Evolutionary conservation across 495 filamentous ascomycete genomes (phyloP), one percentile per base, ranked within the genome.

Genomic region (Penicilliopsis zonata): DNA sequence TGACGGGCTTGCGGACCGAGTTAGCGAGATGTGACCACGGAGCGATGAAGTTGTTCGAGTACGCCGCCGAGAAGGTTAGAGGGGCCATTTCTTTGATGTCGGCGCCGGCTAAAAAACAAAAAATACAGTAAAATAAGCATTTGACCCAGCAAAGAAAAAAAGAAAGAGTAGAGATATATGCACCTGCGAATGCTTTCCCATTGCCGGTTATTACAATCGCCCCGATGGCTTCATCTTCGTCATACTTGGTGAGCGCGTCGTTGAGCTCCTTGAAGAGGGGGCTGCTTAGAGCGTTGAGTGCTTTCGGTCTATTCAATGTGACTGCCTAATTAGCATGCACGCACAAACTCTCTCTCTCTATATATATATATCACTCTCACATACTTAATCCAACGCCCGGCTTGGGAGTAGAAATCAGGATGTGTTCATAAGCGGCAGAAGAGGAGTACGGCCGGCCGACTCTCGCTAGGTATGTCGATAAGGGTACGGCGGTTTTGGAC

Each of bases 81-180:
- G 83, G 72, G 23, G 81, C 76, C 90, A 98, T 98, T 64, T 98
- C 90, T 58, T 95, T 95, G 61, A 98, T 98, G 60, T 98, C 90
- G 36, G 90, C 90, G 35, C 90, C 90, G 38, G 90, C 90, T 68
- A 13, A 12, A 30, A 31, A 13, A 29, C 12, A 10, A 3, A 16
- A 17, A 18, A 32, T 37, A 35, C 23, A 18, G 13, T 20, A 3
- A 21, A 13, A 5, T 2, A 8, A 28, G n/a, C 3, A 4, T 3
- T 26, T 25, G 10, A 6, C 8, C 9, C 13, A 13, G 12, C 2
- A 4, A 27, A 5, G n/a, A 22, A 17, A 15, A 18, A 9, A 25
- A 13, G 31, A 20, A 13, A n/a, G 8, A 13, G 0, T 37, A 6
- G 5, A 13, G 29, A 10, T 16, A 9, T 21, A 27, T 35, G 13